A percentile compares a stretch with the other conserved stretches of the same genome.
Evolutionary conservation across 2,329 filamentous ascomycete species (phyloP).

Genomic region (Epichloe sibirici): DNA sequence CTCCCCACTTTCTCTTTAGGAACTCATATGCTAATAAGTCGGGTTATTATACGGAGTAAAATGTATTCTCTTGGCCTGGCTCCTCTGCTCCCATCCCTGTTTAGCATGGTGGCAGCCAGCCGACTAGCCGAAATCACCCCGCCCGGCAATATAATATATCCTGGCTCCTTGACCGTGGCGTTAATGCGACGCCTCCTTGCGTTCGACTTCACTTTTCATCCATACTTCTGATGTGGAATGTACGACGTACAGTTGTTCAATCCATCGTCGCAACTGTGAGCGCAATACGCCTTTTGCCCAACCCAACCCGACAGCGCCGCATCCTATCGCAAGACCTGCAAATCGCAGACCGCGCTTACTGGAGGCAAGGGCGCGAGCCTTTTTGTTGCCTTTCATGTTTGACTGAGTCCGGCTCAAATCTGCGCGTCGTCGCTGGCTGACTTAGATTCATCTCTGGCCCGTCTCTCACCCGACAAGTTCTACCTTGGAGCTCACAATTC

Average conservation of each 20-base stretch:
- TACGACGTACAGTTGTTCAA: not conserved
- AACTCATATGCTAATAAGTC: not conserved
- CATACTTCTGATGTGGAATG: not conserved
- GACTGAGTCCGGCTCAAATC: not conserved
- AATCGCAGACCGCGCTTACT: not conserved
- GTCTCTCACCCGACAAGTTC: not conserved
- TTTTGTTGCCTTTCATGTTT: slow-evolving; percentile 1
- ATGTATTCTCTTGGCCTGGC: slow-evolving; percentile 12
- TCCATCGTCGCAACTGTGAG: not conserved
- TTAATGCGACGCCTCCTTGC: not conserved
- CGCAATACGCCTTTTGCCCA: not conserved
- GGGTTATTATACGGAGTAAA: slow-evolving; percentile 3
- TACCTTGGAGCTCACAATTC: not conserved
- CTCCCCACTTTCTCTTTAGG: not conserved
- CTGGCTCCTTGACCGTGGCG: not conserved
- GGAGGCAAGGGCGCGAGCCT: not conserved
- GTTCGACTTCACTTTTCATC: not conserved
- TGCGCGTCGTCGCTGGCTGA: slow-evolving; percentile 3
- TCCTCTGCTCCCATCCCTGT: slow-evolving; percentile 8
- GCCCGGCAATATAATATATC: slow-evolving; percentile 9
- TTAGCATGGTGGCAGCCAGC: slow-evolving; percentile 6
- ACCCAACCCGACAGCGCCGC: not conserved
- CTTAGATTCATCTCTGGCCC: not conserved
- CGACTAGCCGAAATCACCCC: slow-evolving; percentile 12
- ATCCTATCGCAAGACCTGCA: not conserved